phyloP scores from a whole-genome alignment of 2,329 filamentous ascomycete genomes.

The Microcyclospora pomicola region DNA sequence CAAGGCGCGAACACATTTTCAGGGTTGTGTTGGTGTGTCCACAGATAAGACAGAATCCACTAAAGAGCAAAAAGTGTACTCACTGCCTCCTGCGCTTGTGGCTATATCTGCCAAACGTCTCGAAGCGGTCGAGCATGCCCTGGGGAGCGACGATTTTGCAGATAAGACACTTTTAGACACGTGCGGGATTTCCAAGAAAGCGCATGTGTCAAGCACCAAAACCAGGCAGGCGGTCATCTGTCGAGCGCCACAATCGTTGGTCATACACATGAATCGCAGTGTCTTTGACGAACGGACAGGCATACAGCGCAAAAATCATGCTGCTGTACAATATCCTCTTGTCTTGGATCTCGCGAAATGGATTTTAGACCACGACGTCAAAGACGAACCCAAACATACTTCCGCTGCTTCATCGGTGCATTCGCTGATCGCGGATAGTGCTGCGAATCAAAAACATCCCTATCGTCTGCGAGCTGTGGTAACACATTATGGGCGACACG shows the following conservation, averaged over 20 bases:
- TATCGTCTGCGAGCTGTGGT: neutral
- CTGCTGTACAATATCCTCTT: constrained; percentile 62
- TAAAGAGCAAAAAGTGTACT: constrained; percentile 4
- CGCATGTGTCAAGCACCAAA: constrained; percentile 65
- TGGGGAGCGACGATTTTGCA: constrained; percentile 69
- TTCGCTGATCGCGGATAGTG: constrained; percentile 2
- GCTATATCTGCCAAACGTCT: constrained; percentile 41
- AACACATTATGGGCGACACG: constrained; percentile 79
- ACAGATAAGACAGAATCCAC: neutral
- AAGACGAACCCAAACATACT: neutral
- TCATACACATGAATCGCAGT: constrained; percentile 81
- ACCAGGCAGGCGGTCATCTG: constrained; percentile 80
- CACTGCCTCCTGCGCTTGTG: constrained; percentile 31
- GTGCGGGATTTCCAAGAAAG: constrained; percentile 40
- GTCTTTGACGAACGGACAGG: constrained; percentile 78
- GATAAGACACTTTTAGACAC: constrained; percentile 36
- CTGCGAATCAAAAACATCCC: neutral
- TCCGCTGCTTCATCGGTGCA: constrained; percentile 1
- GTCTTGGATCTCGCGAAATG: constrained; percentile 66
- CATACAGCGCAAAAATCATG: constrained; percentile 68
- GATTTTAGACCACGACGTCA: constrained; percentile 45
- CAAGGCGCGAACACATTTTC: constrained; percentile 38
- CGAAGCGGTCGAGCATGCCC: constrained; percentile 50
- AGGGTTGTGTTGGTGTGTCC: constrained; percentile 18
- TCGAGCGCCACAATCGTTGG: constrained; percentile 64